A percentile compares a stretch with the other conserved stretches of the same genome.
phyloP scores from a whole-genome alignment of 371 early-diverging fungal species.

The Nematocida displodere region DNA sequence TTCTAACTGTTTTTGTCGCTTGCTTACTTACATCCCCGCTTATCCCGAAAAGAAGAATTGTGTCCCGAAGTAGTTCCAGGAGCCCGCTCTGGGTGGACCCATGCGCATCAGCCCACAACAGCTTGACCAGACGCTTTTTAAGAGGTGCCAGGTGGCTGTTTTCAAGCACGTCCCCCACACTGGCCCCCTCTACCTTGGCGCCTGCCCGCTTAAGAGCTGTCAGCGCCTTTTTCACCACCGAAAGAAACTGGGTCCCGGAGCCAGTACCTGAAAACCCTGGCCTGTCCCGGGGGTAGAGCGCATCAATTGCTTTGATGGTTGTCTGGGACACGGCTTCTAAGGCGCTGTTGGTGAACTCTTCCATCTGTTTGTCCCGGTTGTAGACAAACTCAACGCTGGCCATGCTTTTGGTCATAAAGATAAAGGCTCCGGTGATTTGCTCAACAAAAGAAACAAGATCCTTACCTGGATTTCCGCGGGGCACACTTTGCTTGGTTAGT shows the following conservation, averaged over 20 bases:
- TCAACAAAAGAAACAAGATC: background rate
- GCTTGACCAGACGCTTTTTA: background rate
- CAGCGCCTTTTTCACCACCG: no score
- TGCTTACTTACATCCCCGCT: background rate
- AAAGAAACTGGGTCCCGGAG: no score
- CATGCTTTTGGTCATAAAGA: slow-evolving; percentile 9
- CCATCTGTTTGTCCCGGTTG: slow-evolving; percentile 28
- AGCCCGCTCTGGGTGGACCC: background rate
- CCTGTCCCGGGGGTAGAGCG: background rate
- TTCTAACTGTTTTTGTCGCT: background rate
- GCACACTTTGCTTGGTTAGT: background rate
- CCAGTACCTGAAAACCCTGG: background rate
- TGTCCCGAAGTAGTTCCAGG: background rate
- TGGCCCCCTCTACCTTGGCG: background rate
- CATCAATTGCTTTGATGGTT: background rate
- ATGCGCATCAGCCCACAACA: background rate
- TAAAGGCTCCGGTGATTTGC: background rate
- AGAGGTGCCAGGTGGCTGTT: background rate
- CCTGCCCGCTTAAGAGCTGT: background rate
- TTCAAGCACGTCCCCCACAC: background rate
- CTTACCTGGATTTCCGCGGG: background rate
- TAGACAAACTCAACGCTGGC: background rate
- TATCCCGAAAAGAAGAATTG: background rate
- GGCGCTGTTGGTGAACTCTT: slow-evolving; percentile 16
- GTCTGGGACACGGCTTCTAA: background rate